Evolutionary conservation across 1,284 basidiomycete genomes (phyloP), one percentile per base, ranked within the genome.

Genomic region (Xerocomus amazonicus): DNA sequence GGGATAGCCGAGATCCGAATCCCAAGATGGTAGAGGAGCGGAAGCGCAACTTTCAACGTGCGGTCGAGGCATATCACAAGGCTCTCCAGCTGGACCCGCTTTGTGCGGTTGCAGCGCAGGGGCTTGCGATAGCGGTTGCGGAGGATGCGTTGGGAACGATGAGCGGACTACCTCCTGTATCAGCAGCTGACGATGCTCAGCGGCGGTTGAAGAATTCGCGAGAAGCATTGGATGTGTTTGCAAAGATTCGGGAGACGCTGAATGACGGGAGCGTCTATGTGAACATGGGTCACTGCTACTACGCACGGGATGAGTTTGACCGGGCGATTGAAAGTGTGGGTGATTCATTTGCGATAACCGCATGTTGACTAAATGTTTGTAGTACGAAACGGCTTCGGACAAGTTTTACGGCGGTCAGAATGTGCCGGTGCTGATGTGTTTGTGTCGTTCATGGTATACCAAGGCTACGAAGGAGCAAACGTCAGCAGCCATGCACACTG

Each of bases 61-160:
- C 88, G 9, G 89, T 91, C 1, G 92, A 96, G 63, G 90, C 90
- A 56, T 97, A 91, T 62, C 90, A 94, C 65, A 92, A 92, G 61
- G 94, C 92, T 0, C 70, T 97, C 29, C 79, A 81, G 45, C 62
- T 92, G 3, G 92, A 96, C 63, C 83, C 90, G 0, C 72, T 78
- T 26, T 96, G 92, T 65, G 91, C 91, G 1, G 81, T 93, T 50
- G 94, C 94, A 6, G 94, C 94, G 3, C 92, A 96, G 65, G 93
- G 94, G 2, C 73, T 97, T 9, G 94, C 92, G 0, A 96, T 97
- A 55, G 84, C 90, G 3, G 83, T 92, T 3, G 94, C 92, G 0
- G 95, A 97, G 66, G 91, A 95, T 66, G 85, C 85, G 0, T 70
- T 97, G 8, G 87, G 86, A 6, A 75, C 75, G 2, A 59, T n/a